Percentiles rank a stretch among this genome's conserved stretches.
phyloP scores from a whole-genome alignment of 2,329 filamentous ascomycete genomes.

The Paecilomyces niveus region DNA sequence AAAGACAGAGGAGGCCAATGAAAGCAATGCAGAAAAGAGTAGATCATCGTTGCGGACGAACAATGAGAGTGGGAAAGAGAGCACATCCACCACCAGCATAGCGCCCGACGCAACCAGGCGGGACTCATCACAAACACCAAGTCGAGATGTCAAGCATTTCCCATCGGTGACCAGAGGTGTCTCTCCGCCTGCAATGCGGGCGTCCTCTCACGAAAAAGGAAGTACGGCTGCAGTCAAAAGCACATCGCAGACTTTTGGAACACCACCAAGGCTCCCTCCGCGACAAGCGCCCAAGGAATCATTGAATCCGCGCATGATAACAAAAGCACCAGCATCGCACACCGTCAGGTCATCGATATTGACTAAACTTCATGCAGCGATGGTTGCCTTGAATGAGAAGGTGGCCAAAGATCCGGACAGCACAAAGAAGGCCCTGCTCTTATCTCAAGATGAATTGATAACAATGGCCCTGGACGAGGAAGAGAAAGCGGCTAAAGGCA shows the following conservation, averaged over 20 bases:
- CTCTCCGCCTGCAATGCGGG: constrained; percentile 21
- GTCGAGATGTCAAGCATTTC: constrained; percentile 10
- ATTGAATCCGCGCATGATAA: constrained; percentile 39
- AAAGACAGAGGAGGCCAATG: constrained; percentile 8
- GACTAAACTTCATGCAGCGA: constrained; percentile 36
- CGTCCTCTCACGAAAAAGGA: constrained; percentile 1
- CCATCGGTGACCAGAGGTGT: constrained; percentile 17
- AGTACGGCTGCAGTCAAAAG: not conserved
- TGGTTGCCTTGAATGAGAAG: constrained; percentile 34
- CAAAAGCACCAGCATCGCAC: constrained; percentile 37
- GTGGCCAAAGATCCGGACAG: constrained; percentile 22
- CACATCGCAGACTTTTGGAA: constrained; percentile 1
- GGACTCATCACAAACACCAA: constrained; percentile 3
- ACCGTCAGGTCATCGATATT: constrained; percentile 35
- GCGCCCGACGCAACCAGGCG: constrained; percentile 1
- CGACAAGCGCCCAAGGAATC: constrained; percentile 32
- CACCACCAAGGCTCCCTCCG: constrained; percentile 10
- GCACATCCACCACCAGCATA: constrained; percentile 7
- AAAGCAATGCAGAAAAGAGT: not conserved
- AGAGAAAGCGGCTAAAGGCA: constrained; percentile 62
- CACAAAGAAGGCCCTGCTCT: constrained; percentile 25
- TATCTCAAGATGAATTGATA: constrained; percentile 38
- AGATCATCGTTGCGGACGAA: not conserved
- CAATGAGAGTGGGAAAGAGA: constrained; percentile 1
- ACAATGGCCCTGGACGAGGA: constrained; percentile 57